These are phyloP conservation scores for Albugo candida DNA, from an alignment of 352 stramenopile species.

Conservation along the genomic window DNA sequence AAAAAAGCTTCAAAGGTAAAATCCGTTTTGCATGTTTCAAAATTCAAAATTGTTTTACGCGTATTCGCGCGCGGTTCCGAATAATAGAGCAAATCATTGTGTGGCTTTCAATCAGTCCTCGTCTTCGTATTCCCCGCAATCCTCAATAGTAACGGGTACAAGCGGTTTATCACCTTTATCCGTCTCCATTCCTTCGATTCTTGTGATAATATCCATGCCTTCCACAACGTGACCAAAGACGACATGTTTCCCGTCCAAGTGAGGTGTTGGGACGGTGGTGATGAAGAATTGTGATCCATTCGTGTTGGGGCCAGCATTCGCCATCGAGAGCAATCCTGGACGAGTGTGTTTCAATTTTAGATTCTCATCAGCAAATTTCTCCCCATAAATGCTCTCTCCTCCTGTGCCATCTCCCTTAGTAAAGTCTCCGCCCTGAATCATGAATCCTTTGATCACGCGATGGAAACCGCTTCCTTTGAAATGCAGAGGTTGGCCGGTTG, in stretches of 20 bases:
- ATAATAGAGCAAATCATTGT: no score
- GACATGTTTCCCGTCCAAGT: constrained; percentile 96
- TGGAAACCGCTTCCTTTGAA: constrained; percentile 98
- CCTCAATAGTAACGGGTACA: constrained; percentile 84
- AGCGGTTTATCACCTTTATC: constrained; percentile 84
- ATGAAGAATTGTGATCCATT: constrained; percentile 98
- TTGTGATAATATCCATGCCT: constrained; percentile 82
- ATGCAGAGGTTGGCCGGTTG: constrained; percentile 76
- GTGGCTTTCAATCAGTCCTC: background rate
- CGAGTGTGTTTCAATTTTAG: constrained; percentile 95
- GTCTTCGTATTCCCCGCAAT: constrained; percentile 83
- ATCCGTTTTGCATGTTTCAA: no score
- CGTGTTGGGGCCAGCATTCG: constrained; percentile 89
- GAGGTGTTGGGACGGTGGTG: constrained; percentile 84
- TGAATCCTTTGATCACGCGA: constrained; percentile 92
- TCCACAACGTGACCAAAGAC: constrained; percentile 91
- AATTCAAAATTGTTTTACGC: no score
- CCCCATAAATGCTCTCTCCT: constrained; percentile 86
- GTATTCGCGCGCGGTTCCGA: no score
- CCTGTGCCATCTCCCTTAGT: constrained; percentile 89
- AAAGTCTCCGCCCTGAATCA: constrained; percentile 93
- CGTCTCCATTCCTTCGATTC: constrained; percentile 81
- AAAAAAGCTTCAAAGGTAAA: no score
- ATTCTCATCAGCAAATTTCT: constrained; percentile 96
- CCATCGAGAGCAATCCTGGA: constrained; percentile 89